These are phyloP conservation scores for Tremellales sp. DNA, from an alignment of 1,284 basidiomycete species.

Conservation along the genomic window DNA sequence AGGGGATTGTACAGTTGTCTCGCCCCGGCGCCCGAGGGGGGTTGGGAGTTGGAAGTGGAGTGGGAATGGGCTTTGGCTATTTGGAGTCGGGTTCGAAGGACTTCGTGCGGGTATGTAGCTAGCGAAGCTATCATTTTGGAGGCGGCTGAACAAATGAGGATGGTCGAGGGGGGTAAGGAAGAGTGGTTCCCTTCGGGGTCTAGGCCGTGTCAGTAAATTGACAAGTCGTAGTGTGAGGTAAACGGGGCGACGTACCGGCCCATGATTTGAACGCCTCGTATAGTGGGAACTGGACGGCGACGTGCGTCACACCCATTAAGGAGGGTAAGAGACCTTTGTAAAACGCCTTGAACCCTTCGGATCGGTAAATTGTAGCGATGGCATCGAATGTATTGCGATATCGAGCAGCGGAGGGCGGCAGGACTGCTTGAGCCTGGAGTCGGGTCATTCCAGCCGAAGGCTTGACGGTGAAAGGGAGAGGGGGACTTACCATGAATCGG, in stretches of 20 bases:
- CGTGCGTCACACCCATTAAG: constrained; percentile 82
- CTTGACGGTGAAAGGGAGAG: not conserved
- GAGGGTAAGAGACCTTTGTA: constrained; percentile 87
- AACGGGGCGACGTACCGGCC: constrained; percentile 60
- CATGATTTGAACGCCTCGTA: constrained; percentile 84
- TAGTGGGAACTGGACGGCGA: constrained; percentile 93
- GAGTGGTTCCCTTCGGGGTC: constrained; percentile 44
- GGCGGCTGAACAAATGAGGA: constrained; percentile 78
- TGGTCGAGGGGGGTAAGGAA: constrained; percentile 63
- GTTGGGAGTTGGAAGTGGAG: constrained; percentile 1
- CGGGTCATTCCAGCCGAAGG: not conserved
- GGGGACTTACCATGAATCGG: constrained; percentile 78
- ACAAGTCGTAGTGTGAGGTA: not conserved
- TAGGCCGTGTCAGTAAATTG: constrained; percentile 1
- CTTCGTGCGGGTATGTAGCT: constrained; percentile 93
- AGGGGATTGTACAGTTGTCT: constrained; percentile 21
- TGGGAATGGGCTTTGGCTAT: constrained; percentile 54
- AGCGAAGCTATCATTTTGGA: constrained; percentile 93
- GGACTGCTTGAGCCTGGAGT: constrained; percentile 49
- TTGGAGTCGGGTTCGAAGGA: constrained; percentile 85
- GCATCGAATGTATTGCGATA: constrained; percentile 87
- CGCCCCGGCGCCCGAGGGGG: constrained; percentile 3
- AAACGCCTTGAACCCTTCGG: constrained; percentile 78
- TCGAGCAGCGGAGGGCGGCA: constrained; percentile 64
- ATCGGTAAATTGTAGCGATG: constrained; percentile 74